Evolutionary conservation across 768 basidiomycete genomes (phyloP).

Genomic region (Leccinum fibrillosum): DNA sequence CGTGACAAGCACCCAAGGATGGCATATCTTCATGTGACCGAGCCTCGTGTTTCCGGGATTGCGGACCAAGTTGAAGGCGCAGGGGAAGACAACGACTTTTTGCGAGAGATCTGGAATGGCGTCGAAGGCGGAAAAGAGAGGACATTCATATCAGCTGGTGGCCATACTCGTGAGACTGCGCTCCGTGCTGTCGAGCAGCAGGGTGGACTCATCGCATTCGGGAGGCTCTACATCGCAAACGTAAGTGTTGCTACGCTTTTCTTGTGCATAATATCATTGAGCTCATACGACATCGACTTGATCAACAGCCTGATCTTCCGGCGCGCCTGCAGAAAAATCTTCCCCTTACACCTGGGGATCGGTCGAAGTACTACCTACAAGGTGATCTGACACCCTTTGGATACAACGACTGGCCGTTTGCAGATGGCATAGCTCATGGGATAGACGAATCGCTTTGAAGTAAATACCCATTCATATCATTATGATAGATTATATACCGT

Average conservation of each 20-base stretch:
- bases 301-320: background rate
- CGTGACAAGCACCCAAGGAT: background rate
- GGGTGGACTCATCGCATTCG: conserved; percentile 29
- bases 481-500: background rate
- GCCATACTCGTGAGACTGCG: conserved; percentile 28
- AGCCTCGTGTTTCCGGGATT: background rate
- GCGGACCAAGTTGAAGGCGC: background rate
- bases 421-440: background rate
- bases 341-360: background rate
- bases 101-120: background rate
- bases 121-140: conserved; percentile 20
- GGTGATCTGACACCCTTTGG: background rate
- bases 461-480: background rate
- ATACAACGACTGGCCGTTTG: background rate
- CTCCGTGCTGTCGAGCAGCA: conserved; percentile 33
- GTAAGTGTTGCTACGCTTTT: background rate
- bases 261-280: background rate
- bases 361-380: background rate
- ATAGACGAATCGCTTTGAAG: background rate
- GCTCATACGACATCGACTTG: background rate
- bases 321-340: background rate
- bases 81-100: background rate
- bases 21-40: background rate
- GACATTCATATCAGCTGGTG: background rate
- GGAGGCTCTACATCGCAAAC: conserved; percentile 16